Evolutionary conservation across 1,139 yeast species (phyloP).

Genomic region (Candida albicans): DNA sequence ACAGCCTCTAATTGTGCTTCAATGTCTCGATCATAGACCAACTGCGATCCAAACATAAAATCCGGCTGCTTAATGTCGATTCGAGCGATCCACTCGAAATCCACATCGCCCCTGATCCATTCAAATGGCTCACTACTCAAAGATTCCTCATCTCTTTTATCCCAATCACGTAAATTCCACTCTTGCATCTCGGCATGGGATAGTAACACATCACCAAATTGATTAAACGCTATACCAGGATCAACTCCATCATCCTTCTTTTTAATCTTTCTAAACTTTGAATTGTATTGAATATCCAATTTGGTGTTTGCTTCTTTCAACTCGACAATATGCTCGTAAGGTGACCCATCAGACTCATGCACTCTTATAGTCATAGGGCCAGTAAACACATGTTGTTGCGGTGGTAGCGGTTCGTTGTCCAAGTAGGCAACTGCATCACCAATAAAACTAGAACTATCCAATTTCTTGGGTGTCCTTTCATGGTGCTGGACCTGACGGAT

Average conservation of each 20-base stretch:
- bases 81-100: slow-evolving; percentile 93
- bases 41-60: slow-evolving; percentile 90
- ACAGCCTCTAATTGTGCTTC: slow-evolving; percentile 93
- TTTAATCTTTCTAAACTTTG: slow-evolving; percentile 78
- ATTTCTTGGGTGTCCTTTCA: slow-evolving; percentile 43
- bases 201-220: slow-evolving; percentile 78
- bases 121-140: slow-evolving; percentile 83
- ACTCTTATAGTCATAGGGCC: slow-evolving; percentile 98
- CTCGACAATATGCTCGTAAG: slow-evolving; percentile 95
- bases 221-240: slow-evolving; percentile 45
- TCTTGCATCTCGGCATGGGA: slow-evolving; percentile 57
- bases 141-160: slow-evolving; percentile 65
- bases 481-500: slow-evolving; percentile 84
- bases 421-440: slow-evolving; percentile 45
- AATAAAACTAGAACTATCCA: slow-evolving; percentile 42
- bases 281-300: slow-evolving; percentile 90
- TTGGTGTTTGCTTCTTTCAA: slow-evolving; percentile 82
- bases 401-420: slow-evolving; percentile 39
- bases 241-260: slow-evolving; percentile 53
- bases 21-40: slow-evolving; percentile 93
- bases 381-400: slow-evolving; percentile 56
- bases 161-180: slow-evolving; percentile 80
- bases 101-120: slow-evolving; percentile 96
- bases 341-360: slow-evolving; percentile 99
- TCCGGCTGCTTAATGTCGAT: slow-evolving; percentile 86